A percentile compares a stretch with the other conserved stretches of the same genome.
These are phyloP conservation scores for Lepiota brunneoincarnata DNA, from an alignment of 768 basidiomycete species.

Conservation along the genomic window DNA sequence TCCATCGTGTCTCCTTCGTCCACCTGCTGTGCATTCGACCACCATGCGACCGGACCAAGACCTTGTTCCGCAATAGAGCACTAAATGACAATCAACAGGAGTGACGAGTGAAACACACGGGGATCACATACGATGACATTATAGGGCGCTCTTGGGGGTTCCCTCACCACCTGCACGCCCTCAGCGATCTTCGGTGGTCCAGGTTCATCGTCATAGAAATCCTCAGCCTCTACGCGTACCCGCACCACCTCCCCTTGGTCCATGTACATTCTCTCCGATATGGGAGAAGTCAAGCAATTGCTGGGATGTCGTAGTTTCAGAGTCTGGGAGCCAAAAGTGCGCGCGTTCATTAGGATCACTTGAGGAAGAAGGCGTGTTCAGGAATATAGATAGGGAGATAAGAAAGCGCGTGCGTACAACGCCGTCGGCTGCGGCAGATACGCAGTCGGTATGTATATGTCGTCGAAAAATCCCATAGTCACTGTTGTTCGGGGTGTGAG, in stretches of 20 bases:
- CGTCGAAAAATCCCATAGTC: constrained; percentile 89
- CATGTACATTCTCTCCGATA: constrained; percentile 73
- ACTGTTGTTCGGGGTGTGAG: constrained; percentile 46
- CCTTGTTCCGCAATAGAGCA: constrained; percentile 85
- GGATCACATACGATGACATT: constrained; percentile 56
- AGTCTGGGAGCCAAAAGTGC: constrained; percentile 78
- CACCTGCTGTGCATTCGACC: constrained; percentile 53
- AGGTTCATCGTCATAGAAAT: constrained; percentile 84
- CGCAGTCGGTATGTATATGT: constrained; percentile 78
- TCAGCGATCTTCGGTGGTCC: constrained; percentile 77
- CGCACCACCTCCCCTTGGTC: constrained; percentile 75
- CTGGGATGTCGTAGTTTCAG: constrained; percentile 47
- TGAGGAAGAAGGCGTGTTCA: constrained; percentile 6
- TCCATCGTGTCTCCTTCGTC: constrained; percentile 41
- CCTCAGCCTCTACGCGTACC: constrained; percentile 76
- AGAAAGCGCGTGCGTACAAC: constrained; percentile 54
- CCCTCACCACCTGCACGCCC: constrained; percentile 53
- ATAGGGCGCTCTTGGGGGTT: constrained; percentile 60
- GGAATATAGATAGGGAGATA: not conserved
- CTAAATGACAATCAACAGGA: constrained; percentile 31
- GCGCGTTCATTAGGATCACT: constrained; percentile 83
- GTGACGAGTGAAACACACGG: not conserved
- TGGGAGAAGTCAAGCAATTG: constrained; percentile 70
- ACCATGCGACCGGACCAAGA: constrained; percentile 74
- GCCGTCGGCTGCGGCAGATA: constrained; percentile 81